Percentiles rank a stretch among this genome's conserved stretches.
Evolutionary conservation across 495 filamentous ascomycete genomes (phyloP).

Genomic region (Cercophora newfieldiana): DNA sequence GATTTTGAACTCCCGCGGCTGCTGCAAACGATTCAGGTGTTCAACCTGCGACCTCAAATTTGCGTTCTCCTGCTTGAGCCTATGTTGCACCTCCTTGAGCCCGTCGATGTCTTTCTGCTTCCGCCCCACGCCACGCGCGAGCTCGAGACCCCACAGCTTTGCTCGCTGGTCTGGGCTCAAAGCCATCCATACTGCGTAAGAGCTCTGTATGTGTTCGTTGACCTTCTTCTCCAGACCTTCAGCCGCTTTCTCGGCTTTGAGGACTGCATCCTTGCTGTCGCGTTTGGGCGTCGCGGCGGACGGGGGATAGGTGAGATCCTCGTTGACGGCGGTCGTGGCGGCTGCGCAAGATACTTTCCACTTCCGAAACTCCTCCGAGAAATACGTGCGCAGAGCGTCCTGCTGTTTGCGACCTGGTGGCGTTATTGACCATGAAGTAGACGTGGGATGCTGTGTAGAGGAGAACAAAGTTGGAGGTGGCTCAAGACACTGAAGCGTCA

Average conservation of each 20-base stretch:
- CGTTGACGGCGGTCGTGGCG: conserved; percentile 42
- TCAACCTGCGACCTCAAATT: conserved; percentile 71
- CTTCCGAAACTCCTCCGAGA: conserved; percentile 63
- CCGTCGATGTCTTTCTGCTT: conserved; percentile 66
- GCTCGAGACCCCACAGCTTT: conserved; percentile 76
- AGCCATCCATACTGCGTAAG: conserved; percentile 69
- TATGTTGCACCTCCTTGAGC: conserved; percentile 60
- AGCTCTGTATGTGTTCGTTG: conserved; percentile 64
- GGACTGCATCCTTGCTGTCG: conserved; percentile 46
- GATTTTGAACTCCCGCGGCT: conserved; percentile 70
- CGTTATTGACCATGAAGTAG: conserved; percentile 70
- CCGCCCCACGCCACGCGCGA: conserved; percentile 68
- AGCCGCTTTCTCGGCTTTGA: conserved; percentile 39
- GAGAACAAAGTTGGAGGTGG: conserved; percentile 74
- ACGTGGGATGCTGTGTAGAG: conserved; percentile 66
- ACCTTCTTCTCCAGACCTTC: conserved; percentile 61
- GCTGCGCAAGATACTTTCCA: conserved; percentile 54
- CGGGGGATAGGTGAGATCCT: conserved; percentile 44
- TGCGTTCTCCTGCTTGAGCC: conserved; percentile 67
- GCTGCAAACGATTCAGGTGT: conserved; percentile 64
- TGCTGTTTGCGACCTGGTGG: conserved; percentile 70
- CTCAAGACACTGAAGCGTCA: conserved; percentile 77
- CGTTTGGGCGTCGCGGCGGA: conserved; percentile 25
- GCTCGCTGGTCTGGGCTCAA: conserved; percentile 56
- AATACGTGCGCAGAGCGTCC: conserved; percentile 64